Base-by-base conservation (phyloP, 805 yeast species). In the Lipomyces mesembrius region DNA sequence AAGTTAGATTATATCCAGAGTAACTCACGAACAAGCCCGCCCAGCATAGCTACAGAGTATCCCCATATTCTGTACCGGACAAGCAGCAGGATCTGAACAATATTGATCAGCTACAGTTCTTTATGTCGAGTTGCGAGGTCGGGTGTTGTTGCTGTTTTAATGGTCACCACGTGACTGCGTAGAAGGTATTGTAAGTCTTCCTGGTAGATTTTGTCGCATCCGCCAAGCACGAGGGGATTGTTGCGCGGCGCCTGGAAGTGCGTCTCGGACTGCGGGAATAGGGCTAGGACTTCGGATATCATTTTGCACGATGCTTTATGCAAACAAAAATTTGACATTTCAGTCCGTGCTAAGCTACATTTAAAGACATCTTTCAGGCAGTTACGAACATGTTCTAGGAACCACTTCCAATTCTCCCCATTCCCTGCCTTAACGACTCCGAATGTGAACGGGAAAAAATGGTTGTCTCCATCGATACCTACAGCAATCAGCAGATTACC, bases 391-490 rank as follows among this genome's bases (percentile, higher is more conserved):
- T 43, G 29, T 3, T 55, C 17, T n/a, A 66, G 57, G 39, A 66
- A 66, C 69, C 66, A 66, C 22, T 35, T 35, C 66, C 69, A 65
- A n/a, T 55, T 37, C 29, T 53, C 61, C 46, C 46, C 32, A 46
- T 25, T 14, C n/a, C 58, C 27, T 9, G 43, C 29, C 54, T 53
- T 55, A 46, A 62, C 51, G 49, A 65, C 37, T 14, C 60, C 69
- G 22, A 59, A 62, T 2, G 66, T 63, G 25, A 65, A 43, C 32
- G 64, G 61, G 46, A 65, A 8, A 22, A 29, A 29, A 25, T 65
- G 49, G 59, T 62, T 59, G 35, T 65, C 61, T 3, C 58, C 69
- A 49, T 65, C 69, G 34, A 65, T 57, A 37, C 62, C 61, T 20
- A 58, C 57, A 12, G 69, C 69, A 9, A 57, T 57, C 27, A 62